Conservation (phyloP, 495 filamentous ascomycete genomes). For the Bombardia bombarda region DNA sequence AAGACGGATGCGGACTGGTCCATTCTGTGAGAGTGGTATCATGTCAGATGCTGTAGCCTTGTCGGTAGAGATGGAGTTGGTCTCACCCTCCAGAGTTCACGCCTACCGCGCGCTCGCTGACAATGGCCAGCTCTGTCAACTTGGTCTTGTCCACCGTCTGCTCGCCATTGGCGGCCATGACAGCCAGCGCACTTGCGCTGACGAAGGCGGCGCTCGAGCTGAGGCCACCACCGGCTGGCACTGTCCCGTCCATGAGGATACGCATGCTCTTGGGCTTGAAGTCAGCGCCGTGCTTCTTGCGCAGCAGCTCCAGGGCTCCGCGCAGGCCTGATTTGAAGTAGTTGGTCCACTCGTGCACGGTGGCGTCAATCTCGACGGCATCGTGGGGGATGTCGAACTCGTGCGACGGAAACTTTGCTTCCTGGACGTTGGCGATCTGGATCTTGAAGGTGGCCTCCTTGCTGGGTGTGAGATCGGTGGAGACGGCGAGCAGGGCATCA, state of each 20-base stretch:
- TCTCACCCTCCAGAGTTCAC: slow-evolving; percentile 91
- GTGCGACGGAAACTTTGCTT: slow-evolving; percentile 64
- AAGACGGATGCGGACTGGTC: slow-evolving; percentile 98
- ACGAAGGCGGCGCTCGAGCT: slow-evolving; percentile 94
- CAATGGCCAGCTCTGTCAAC: slow-evolving; percentile 81
- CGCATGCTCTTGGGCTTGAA: slow-evolving; percentile 73
- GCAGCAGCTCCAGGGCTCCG: slow-evolving; percentile 72
- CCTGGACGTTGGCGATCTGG: slow-evolving; percentile 69
- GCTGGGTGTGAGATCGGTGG: slow-evolving; percentile 39
- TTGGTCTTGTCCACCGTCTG: slow-evolving; percentile 76
- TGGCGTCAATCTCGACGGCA: slow-evolving; percentile 72
- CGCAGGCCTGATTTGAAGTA: slow-evolving; percentile 92
- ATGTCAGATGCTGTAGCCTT: not conserved
- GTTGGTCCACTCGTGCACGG: slow-evolving; percentile 89
- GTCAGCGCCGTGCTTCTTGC: slow-evolving; percentile 50
- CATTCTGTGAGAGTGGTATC: slow-evolving; percentile 51
- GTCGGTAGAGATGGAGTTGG: not conserved
- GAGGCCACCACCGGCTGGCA: slow-evolving; percentile 84
- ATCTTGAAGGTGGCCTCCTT: slow-evolving; percentile 30
- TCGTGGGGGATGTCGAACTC: slow-evolving; percentile 65
- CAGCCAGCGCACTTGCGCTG: slow-evolving; percentile 80
- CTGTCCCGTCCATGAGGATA: slow-evolving; percentile 82
- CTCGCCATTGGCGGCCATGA: slow-evolving; percentile 80
- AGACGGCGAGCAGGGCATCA: slow-evolving; percentile 83
- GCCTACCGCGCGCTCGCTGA: slow-evolving; percentile 87